Evolutionary conservation across 1,284 basidiomycete genomes (phyloP).

Genomic region (Boletus smithii): DNA sequence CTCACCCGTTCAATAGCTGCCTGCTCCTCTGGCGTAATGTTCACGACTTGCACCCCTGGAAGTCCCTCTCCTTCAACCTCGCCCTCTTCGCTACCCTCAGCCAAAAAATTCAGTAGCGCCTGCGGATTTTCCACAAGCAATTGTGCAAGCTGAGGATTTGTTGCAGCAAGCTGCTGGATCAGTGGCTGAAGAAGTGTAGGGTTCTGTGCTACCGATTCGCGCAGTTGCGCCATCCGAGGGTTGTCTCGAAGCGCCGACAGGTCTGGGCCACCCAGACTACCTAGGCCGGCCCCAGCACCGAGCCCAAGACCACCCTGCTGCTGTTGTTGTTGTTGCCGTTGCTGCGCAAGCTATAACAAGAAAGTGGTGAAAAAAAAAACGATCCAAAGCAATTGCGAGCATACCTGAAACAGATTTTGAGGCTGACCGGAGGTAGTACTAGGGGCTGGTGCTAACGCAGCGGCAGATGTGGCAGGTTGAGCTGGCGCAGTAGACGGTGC

Average conservation of each 20-base stretch:
- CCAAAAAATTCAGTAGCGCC: slow-evolving; percentile 61
- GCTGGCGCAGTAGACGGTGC: slow-evolving; percentile 38
- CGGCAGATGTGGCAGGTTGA: slow-evolving; percentile 37
- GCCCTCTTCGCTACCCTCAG: slow-evolving; percentile 45
- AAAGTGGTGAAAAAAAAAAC: slow-evolving; percentile 3
- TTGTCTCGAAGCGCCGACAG: slow-evolving; percentile 55
- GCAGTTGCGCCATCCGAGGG: slow-evolving; percentile 66
- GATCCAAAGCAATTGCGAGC: slow-evolving; percentile 8
- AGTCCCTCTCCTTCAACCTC: slow-evolving; percentile 28
- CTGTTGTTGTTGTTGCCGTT: slow-evolving; percentile 72
- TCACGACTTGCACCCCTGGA: slow-evolving; percentile 55
- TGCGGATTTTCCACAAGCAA: slow-evolving; percentile 68
- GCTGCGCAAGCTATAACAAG: slow-evolving; percentile 59
- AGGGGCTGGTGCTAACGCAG: slow-evolving; percentile 35
- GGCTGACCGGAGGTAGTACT: slow-evolving; percentile 34
- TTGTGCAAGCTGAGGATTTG: slow-evolving; percentile 75
- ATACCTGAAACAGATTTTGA: slow-evolving; percentile 78
- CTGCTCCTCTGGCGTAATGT: slow-evolving; percentile 80
- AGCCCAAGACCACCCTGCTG: slow-evolving; percentile 44
- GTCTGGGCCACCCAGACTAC: slow-evolving; percentile 39
- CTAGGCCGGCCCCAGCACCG: slow-evolving; percentile 35
- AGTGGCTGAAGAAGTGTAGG: slow-evolving; percentile 76
- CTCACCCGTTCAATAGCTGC: slow-evolving; percentile 84
- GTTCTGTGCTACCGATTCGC: slow-evolving; percentile 70
- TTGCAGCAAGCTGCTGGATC: slow-evolving; percentile 75